A percentile compares a stretch with the other conserved stretches of the same genome.
These are phyloP conservation scores for Pulveroboletus ravenelii DNA, from an alignment of 768 basidiomycete genomes.

Conservation along the genomic window DNA sequence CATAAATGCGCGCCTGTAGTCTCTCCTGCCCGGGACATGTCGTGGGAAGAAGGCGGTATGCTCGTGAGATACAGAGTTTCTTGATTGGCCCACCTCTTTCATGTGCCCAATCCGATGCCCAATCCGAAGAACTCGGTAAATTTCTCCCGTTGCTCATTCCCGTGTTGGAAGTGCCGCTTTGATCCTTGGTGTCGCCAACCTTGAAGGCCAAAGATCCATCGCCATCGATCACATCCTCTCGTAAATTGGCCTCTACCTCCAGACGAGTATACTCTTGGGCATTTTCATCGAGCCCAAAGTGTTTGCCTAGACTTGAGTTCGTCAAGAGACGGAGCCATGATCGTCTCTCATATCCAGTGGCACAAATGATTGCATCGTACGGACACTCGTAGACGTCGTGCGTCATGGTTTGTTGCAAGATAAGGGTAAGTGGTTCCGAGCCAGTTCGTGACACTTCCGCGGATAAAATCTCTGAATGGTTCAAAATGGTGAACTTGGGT, in stretches of 20 bases:
- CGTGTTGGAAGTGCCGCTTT: background rate
- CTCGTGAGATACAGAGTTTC: slow-evolving; percentile 34
- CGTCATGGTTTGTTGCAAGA: slow-evolving; percentile 35
- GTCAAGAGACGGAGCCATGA: slow-evolving; percentile 42
- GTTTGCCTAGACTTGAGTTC: slow-evolving; percentile 34
- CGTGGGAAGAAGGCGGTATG: slow-evolving; percentile 39
- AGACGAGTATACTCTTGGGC: slow-evolving; percentile 6
- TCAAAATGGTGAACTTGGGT: slow-evolving; percentile 35
- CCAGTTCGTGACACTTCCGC: slow-evolving; percentile 12
- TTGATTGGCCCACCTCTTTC: slow-evolving; percentile 7
- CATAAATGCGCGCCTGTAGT: slow-evolving; percentile 28
- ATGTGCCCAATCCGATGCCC: slow-evolving; percentile 19
- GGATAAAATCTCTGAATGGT: slow-evolving; percentile 36
- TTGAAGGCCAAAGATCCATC: slow-evolving; percentile 4
- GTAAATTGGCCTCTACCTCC: slow-evolving; percentile 5
- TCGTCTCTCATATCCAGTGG: slow-evolving; percentile 51
- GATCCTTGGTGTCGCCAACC: background rate
- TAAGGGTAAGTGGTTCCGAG: slow-evolving; percentile 21
- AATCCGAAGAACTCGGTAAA: slow-evolving; percentile 12
- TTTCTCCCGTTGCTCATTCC: slow-evolving; percentile 6
- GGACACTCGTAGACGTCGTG: slow-evolving; percentile 26
- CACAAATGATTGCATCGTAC: slow-evolving; percentile 49
- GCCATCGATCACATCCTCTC: background rate
- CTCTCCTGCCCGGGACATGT: background rate
- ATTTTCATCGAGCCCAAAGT: slow-evolving; percentile 31